Conservation (phyloP, 257 asterid species). For the Nicotiana paniculata region DNA sequence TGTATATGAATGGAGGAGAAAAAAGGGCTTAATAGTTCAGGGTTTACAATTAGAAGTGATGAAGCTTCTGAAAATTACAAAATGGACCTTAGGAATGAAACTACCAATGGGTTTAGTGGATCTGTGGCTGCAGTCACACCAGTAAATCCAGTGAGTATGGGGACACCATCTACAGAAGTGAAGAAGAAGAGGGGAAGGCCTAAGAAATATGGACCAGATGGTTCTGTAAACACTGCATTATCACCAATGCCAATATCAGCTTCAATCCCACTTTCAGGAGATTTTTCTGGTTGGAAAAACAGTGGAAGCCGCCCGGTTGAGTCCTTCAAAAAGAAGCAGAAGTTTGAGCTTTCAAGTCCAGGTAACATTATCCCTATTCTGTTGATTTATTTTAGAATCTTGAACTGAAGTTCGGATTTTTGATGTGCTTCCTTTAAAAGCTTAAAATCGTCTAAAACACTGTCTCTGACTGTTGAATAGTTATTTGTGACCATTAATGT, state of each 20-base stretch:
- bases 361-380: constrained; percentile 27
- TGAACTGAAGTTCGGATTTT: not conserved
- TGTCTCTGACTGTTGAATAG: not conserved
- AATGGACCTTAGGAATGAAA: constrained; percentile 48
- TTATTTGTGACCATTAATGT: constrained; percentile 1
- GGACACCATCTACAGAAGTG: constrained; percentile 19
- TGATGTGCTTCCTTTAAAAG: not conserved
- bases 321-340: constrained; percentile 66
- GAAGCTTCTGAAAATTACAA: constrained; percentile 58
- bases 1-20: constrained; percentile 74
- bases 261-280: constrained; percentile 82
- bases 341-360: constrained; percentile 47
- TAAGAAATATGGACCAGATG: constrained; percentile 68
- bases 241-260: constrained; percentile 99
- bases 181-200: constrained; percentile 87
- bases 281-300: constrained; percentile 62
- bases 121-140: constrained; percentile 33
- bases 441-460: not conserved
- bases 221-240: constrained; percentile 40
- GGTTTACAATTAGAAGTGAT: constrained; percentile 6
- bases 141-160: constrained; percentile 16
- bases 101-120: constrained; percentile 33
- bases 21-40: constrained; percentile 47
- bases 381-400: not conserved
- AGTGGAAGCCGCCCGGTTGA: constrained; percentile 40